A percentile compares a stretch with the other conserved stretches of the same genome.
Evolutionary conservation across 2,329 filamentous ascomycete species (phyloP).

Genomic region (Ceratocystis alfenasii): DNA sequence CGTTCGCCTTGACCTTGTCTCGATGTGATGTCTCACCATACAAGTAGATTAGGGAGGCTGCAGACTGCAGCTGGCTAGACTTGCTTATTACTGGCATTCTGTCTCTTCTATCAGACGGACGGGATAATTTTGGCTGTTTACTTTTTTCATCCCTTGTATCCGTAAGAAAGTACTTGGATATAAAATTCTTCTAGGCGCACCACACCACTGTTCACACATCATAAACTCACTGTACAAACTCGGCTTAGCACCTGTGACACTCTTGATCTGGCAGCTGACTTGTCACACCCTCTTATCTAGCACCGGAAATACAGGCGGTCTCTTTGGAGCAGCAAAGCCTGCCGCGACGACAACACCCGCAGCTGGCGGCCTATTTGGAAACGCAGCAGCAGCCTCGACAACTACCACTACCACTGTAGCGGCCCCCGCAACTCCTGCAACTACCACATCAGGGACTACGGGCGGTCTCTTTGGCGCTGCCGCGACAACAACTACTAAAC

Average conservation of each 20-base stretch:
- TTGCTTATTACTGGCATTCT: not conserved
- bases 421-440: conserved; percentile 12
- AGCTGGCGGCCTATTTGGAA: conserved; percentile 32
- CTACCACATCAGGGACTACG: conserved; percentile 27
- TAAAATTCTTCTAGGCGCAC: not conserved
- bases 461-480: conserved; percentile 31
- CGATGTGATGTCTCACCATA: not conserved
- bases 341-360: conserved; percentile 29
- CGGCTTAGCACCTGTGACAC: no score
- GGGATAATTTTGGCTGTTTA: not conserved
- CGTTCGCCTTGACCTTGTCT: not conserved
- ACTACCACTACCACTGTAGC: conserved; percentile 18
- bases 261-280: conserved; percentile 7
- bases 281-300: conserved; percentile 5
- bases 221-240: no score
- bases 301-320: conserved; percentile 23
- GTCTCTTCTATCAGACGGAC: not conserved
- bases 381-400: conserved; percentile 24
- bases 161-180: not conserved
- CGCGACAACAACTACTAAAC: conserved; percentile 26
- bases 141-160: conserved; percentile 11
- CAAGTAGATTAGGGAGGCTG: not conserved
- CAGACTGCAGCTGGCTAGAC: no score
- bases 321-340: conserved; percentile 15
- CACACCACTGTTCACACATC: not conserved